Percentiles rank a stretch among this genome's conserved stretches.
Conservation (phyloP, 2,329 filamentous ascomycete genomes). For the Teratosphaeria nubilosa region DNA sequence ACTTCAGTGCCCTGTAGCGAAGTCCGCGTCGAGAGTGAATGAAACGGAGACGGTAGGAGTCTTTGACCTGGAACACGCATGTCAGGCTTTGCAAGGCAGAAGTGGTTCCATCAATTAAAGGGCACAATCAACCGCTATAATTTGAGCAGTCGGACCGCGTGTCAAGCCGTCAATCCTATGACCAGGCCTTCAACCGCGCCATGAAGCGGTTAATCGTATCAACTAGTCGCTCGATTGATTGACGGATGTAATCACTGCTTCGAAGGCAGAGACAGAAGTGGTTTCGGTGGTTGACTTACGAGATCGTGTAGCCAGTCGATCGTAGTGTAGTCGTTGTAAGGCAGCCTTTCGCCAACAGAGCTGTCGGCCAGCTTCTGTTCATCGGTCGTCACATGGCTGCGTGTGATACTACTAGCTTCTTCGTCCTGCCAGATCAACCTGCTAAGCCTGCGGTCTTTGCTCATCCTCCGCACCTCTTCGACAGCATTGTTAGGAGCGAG, state of each 20-base stretch:
- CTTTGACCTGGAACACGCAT: slow-evolving; percentile 37
- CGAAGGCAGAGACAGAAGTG: background rate
- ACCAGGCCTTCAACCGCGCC: too few species aligned
- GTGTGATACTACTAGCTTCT: slow-evolving; percentile 33
- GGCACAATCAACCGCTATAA: too few species aligned
- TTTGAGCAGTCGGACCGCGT: too few species aligned
- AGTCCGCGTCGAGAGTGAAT: slow-evolving; percentile 36
- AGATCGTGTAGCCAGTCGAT: slow-evolving; percentile 55
- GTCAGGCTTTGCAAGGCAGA: background rate
- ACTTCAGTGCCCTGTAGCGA: slow-evolving; percentile 29
- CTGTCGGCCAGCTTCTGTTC: slow-evolving; percentile 38
- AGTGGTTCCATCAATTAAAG: too few species aligned
- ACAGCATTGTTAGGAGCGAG: background rate
- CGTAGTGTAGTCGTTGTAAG: slow-evolving; percentile 53
- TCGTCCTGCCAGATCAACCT: slow-evolving; percentile 29
- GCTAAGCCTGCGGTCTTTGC: slow-evolving; percentile 20
- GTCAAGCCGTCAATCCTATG: too few species aligned
- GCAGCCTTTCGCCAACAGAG: slow-evolving; percentile 44
- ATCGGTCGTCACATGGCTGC: slow-evolving; percentile 37
- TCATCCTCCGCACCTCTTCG: background rate
- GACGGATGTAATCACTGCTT: too few species aligned
- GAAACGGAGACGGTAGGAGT: slow-evolving; percentile 43
- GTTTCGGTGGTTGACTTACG: slow-evolving; percentile 20
- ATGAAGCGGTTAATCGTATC: too few species aligned
- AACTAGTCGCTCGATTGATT: too few species aligned